Evolutionary conservation across 2,329 filamentous ascomycete genomes (phyloP), one percentile per base, ranked within the genome.

Genomic region (Penicillium sp.): DNA sequence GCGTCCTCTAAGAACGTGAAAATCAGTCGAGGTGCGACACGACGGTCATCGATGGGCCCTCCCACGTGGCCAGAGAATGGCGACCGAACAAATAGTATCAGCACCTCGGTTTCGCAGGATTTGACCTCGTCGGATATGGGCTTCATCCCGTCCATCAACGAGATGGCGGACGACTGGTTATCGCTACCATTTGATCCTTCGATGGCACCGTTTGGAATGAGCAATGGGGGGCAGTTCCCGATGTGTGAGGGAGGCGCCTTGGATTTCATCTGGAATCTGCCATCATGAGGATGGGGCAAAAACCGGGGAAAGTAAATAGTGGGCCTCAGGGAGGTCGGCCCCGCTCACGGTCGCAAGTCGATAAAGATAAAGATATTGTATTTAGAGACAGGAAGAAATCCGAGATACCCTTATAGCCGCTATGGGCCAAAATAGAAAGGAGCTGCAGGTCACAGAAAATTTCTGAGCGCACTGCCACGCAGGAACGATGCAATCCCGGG

Each of bases 261-360:
- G 50, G 71, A 76, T 55, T 76, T 76, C 49, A 70, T 76, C 21
- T 76, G 71, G 72, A 76, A 76, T 59, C 52, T 75, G 44, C 72
- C 72, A 23, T 67, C 68, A 12, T 73, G 58, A 66, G 49, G 7
- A 40, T 24, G 21, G 33, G 17, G n/a, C 17, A 12, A 42, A 42
- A 42, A 6, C 39, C 17, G 24, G 39, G 39, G 39, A 29, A 30
- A 29, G 39, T 42, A 29, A 21, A 42, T 27, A 42, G 39, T 42
- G 39, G n/a, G n/a, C n/a, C n/a, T n/a, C n/a, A n/a, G n/a, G n/a
- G 39, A 42, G 39, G 39, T 15, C 8, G 26, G 37, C 39, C 39
- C 39, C 39, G 37, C 37, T 13, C 27, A 41, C 51, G 46, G 52
- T 52, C 52, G 55, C 55, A 44, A 33, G 26, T 27, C 26, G 10